Evolutionary conservation across 495 filamentous ascomycete species (phyloP).

Genomic region (Xylona heveae): DNA sequence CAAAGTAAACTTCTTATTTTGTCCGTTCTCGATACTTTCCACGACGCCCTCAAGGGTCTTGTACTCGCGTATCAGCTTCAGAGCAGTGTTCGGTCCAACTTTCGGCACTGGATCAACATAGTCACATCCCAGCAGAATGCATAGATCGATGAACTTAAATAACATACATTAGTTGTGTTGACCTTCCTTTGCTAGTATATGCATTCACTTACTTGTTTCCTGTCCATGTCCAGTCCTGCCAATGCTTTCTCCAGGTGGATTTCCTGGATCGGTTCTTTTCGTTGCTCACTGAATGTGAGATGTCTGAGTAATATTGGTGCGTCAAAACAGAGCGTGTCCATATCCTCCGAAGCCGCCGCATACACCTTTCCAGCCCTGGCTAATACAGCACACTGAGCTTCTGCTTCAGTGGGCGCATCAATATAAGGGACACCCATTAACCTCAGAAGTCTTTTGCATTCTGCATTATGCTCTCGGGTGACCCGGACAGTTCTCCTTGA

Average conservation of each 20-base stretch:
- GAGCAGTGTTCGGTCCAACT: conserved; percentile 71
- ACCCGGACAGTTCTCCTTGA: conserved; percentile 83
- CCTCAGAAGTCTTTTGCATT: conserved; percentile 75
- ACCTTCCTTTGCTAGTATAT: background rate
- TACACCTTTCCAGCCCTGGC: conserved; percentile 90
- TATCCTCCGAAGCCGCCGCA: conserved; percentile 90
- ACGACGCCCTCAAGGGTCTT: conserved; percentile 72
- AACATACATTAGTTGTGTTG: background rate
- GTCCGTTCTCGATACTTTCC: conserved; percentile 49
- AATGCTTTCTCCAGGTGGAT: conserved; percentile 71
- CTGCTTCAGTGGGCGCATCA: conserved; percentile 85
- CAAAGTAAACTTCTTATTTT: conserved; percentile 56
- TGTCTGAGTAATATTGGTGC: conserved; percentile 78
- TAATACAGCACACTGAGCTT: conserved; percentile 85
- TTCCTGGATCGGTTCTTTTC: conserved; percentile 94
- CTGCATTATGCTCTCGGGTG: conserved; percentile 87
- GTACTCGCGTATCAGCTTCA: conserved; percentile 83
- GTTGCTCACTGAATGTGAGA: conserved; percentile 88
- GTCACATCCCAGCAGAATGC: conserved; percentile 93
- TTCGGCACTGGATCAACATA: conserved; percentile 94
- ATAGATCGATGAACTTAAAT: conserved; percentile 98
- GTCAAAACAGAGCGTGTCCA: conserved; percentile 96
- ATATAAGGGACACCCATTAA: conserved; percentile 95
- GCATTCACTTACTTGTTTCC: conserved; percentile 57
- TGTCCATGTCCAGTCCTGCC: conserved; percentile 69